These are phyloP conservation scores for Umbelopsis sp. DNA, from an alignment of 192 early-diverging fungal genomes.

Conservation along the genomic window DNA sequence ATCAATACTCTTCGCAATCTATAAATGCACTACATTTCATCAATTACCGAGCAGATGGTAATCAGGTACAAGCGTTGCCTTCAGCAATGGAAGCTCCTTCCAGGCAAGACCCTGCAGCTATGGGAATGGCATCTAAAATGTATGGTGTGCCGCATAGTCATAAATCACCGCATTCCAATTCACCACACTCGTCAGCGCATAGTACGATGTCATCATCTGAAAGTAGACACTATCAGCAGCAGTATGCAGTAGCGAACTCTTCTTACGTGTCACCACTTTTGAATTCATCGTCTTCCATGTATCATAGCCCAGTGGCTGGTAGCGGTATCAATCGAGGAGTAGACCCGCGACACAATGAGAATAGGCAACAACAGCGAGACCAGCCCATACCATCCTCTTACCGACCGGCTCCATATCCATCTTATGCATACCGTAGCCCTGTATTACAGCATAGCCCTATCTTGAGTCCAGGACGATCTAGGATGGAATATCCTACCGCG, in stretches of 20 bases:
- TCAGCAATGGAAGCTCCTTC: background rate
- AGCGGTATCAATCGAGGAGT: background rate
- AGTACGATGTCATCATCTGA: background rate
- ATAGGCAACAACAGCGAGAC: background rate
- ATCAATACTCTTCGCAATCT: background rate
- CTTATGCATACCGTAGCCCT: conserved; percentile 3
- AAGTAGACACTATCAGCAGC: background rate
- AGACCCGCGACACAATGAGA: background rate
- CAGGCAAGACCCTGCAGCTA: background rate
- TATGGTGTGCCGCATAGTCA: background rate
- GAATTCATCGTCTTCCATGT: background rate
- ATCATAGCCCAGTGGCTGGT: background rate
- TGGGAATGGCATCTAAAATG: background rate
- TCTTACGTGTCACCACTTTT: background rate
- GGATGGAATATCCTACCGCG: background rate
- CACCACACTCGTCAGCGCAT: background rate
- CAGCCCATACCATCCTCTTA: background rate
- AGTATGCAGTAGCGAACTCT: background rate
- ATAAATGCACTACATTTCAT: conserved; percentile 16
- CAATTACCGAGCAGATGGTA: conserved; percentile 7
- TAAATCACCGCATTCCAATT: background rate
- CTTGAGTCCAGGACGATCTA: background rate
- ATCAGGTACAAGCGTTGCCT: background rate
- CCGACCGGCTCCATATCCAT: background rate
- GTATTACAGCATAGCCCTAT: background rate